Evolutionary conservation across 1,284 basidiomycete species (phyloP).

Genomic region (Phylloporus sp.): DNA sequence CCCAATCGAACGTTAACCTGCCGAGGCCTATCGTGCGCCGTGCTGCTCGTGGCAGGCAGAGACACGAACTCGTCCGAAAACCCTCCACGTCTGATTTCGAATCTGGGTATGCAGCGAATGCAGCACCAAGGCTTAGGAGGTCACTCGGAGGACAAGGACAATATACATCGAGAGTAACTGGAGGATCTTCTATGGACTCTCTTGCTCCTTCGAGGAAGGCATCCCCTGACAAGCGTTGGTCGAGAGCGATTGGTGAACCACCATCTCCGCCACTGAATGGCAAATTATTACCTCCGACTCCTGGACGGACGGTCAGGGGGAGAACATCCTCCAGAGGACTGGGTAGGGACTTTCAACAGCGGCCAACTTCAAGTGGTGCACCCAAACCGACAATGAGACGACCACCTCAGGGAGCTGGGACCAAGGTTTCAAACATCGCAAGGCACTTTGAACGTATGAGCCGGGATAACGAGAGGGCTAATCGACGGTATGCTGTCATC

Average conservation of each 20-base stretch:
- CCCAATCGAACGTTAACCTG: conserved; percentile 26
- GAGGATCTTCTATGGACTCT: conserved; percentile 60
- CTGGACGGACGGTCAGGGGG: conserved; percentile 45
- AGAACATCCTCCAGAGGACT: conserved; percentile 51
- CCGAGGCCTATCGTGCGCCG: conserved; percentile 46
- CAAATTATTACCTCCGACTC: conserved; percentile 30
- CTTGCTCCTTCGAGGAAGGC: conserved; percentile 66
- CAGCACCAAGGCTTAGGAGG: conserved; percentile 68
- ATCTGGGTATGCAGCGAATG: conserved; percentile 87
- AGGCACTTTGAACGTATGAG: conserved; percentile 80
- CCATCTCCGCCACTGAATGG: conserved; percentile 52
- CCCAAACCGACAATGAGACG: conserved; percentile 64
- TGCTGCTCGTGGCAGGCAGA: conserved; percentile 56
- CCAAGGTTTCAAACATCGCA: conserved; percentile 78
- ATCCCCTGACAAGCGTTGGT: conserved; percentile 74
- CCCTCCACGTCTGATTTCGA: conserved; percentile 85
- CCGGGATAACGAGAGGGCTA: conserved; percentile 73
- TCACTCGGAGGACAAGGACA: conserved; percentile 46
- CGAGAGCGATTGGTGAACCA: conserved; percentile 45
- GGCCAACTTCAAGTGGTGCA: conserved; percentile 48
- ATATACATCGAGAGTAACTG: conserved; percentile 60
- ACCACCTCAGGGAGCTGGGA: conserved; percentile 54
- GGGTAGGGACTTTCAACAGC: conserved; percentile 60
- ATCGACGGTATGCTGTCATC: conserved; percentile 77
- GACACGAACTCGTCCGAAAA: conserved; percentile 57